Base-by-base conservation (phyloP, 1,139 yeast species). In the Suhomyces atakaporum region DNA sequence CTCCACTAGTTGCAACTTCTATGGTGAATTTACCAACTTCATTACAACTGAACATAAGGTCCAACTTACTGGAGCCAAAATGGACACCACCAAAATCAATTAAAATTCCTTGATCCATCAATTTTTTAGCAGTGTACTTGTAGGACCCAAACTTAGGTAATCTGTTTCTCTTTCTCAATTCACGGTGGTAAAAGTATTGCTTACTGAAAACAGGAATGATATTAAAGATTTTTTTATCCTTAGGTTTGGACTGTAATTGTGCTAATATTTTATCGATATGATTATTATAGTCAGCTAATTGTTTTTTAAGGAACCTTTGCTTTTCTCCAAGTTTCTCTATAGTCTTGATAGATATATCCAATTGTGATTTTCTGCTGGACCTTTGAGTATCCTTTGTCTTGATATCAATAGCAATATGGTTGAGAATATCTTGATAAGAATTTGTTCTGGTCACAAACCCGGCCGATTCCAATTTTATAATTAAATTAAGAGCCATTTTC, bases 401-500 rank as follows among this genome's bases (percentile, higher is more conserved):
- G 49, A 92, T 88, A 47, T 94, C 97, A 36, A 75, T 64, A 0
- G 96, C 96, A 43, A 92, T 84, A 44, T 85, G 88, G 54, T 89
- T 89, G 41, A 92, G 63, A 16, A 92, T 58, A 16, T 76, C 81
- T 56, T 92, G 98, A 58, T 83, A 88, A 21, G 85, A 80, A 54
- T 87, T 79, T 14, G 72, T 66, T 40, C 95, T 73, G 3, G 84
- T 67, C 9, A 89, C 73, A 33, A 73, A 65, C 2, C 90, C 92
- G 56, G 78, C 64, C 1, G 75, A 59, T 55, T 90, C 97, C 36
- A 92, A 66, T 49, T 88, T 87, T 37, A 89, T 67, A 3, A 92
- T 73, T 35, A 83, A 76, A 49, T 85, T 92, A 33, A 94, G 63
- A 0, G 96, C 84, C 53, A 77, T 66, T 44, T 79, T 81, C 60